Base-by-base conservation (phyloP, 441 rosid genomes). In the Corymbia citriodora region DNA sequence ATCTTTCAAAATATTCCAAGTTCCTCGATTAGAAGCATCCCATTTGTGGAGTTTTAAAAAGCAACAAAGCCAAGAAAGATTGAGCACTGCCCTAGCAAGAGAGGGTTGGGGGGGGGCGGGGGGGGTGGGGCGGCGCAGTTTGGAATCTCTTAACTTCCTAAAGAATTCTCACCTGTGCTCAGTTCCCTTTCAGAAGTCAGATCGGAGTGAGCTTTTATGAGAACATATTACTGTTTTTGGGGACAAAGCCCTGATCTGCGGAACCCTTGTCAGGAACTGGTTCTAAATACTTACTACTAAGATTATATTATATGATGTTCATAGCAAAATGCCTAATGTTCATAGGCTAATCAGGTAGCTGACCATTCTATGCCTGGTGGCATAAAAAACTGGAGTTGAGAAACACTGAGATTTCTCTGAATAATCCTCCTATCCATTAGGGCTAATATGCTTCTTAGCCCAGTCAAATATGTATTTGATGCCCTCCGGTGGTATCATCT, bases 1-100 rank as follows among this genome's bases (percentile, higher is more conserved):
- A 79, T 18, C n/a, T 79, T 6, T 4, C 9, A 45, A 45, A 6
- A 3, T 12, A 40, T 74, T 23, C 17, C 52, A 7, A 19, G 85
- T 79, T 23, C 52, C n/a, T 79, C 3, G 17, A 79, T 79, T 79
- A 23, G 52, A 79, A 79, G 23, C 45, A 23, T 3, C 52, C 10
- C 52, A 7, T 45, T 79, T 45, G 2, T 2, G 85, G 23, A 79
- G 52, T 79, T 79, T 79, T 40, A 79, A 21, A 79, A 18, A 79
- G 52, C 1, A 79, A 23, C 10, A 0, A 12, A 45, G 85, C 85
- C 52, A 79, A 0, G 2, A 29, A 40, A 40, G 52, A 79, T 79
- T 0, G 0, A 79, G n/a, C 27, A 1, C 85, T 2, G 17, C 10
- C n/a, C n/a, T 17, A 79, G 52, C 85, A 45, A 23, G 0, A 10